A percentile compares a stretch with the other conserved stretches of the same genome.
phyloP scores from a whole-genome alignment of 805 yeast species.

The Kazachstania bromeliacearum region DNA sequence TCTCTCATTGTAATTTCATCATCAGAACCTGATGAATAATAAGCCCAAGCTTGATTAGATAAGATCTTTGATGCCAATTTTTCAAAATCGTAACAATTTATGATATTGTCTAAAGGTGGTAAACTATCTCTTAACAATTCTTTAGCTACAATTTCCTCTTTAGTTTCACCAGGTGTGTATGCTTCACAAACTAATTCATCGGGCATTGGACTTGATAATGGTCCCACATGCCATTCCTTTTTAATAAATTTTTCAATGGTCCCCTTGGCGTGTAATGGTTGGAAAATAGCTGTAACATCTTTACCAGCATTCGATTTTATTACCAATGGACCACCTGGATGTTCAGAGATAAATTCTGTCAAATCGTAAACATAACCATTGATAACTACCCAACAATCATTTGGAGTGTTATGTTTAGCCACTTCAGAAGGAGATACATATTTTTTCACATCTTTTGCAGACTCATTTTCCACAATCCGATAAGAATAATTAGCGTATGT shows the following conservation, averaged over 20 bases:
- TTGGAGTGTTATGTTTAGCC: conserved; percentile 54
- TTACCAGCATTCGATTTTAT: conserved; percentile 73
- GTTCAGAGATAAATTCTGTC: conserved; percentile 60
- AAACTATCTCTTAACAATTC: conserved; percentile 32
- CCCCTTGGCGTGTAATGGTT: conserved; percentile 88
- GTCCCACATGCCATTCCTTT: conserved; percentile 53
- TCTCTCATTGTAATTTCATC: conserved; percentile 87
- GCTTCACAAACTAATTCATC: conserved; percentile 21
- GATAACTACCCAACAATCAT: conserved; percentile 78
- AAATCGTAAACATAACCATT: conserved; percentile 74
- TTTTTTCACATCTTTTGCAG: no score
- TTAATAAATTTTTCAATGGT: conserved; percentile 58
- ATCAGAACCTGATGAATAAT: conserved; percentile 85
- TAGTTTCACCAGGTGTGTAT: conserved; percentile 29
- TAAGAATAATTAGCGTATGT: no score
- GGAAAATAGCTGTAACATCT: conserved; percentile 75
- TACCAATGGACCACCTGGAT: conserved; percentile 76
- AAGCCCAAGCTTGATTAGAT: conserved; percentile 81
- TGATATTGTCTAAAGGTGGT: conserved; percentile 63
- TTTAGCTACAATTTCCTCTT: conserved; percentile 24
- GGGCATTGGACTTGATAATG: conserved; percentile 32
- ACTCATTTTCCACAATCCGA: no score
- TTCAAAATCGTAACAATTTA: conserved; percentile 81
- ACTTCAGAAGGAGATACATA: conserved; percentile 42
- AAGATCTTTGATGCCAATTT: conserved; percentile 71